Evolutionary conservation across 805 yeast species (phyloP), one percentile per base, ranked within the genome.

Genomic region (Martiniozyma abietophila): DNA sequence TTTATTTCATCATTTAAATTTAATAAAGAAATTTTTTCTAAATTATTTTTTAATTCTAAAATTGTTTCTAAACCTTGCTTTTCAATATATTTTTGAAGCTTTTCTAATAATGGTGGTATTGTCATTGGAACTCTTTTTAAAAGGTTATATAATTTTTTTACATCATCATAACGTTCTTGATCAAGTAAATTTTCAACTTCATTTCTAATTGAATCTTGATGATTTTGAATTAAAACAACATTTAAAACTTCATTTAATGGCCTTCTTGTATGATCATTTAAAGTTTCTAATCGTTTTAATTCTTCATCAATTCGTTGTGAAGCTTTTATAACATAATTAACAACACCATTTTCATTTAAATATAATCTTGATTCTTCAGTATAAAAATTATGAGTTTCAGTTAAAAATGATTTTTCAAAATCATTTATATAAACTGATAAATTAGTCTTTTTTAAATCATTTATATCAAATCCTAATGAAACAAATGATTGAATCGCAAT

Each of bases 321-420:
- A 25, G 95, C 95, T 54, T 80, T 83, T 41, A 71, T 74, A 72
- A 92, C 77, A 61, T 92, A 92, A 50, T 85, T 95, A 17, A 88
- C 89, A 31, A 89, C 89, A 44, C 85, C 80, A 55, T 86, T 81
- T 20, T 73, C 71, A 3, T 69, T 59, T 40, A 92, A 64, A 53
- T 76, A 86, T 27, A 65, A 67, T 12, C 62, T 59, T 25, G 92
- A 76, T 57, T 86, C 96, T 28, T 64, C 64, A 16, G 65, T 61
- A 58, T 83, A 85, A 53, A 76, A 84, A 25, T 52, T 71, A 37
- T 64, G 69, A 2, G 92, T 80, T 34, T 74, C 77, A 17, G 71
- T 74, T 44, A 92, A 65, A 53, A 85, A 92, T 25, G 76, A 74
- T 27, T 62, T 67, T 56, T 92, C 96, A 50, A 89, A 92, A 47